Evolutionary conservation across 2,329 filamentous ascomycete genomes (phyloP).

Genomic region (Fusarium succisae): DNA sequence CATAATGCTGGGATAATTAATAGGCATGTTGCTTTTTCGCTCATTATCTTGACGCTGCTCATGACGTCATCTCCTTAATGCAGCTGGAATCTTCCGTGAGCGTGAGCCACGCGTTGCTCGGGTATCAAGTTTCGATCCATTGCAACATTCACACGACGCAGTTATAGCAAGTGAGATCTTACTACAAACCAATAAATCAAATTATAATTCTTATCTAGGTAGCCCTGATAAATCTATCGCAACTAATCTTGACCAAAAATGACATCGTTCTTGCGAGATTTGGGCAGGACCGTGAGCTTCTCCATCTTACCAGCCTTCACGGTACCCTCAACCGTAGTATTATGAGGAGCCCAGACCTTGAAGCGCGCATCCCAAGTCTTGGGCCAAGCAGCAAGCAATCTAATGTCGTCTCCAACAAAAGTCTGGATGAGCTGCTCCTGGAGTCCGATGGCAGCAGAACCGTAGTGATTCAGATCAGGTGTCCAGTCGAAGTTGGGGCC

Average conservation of each 20-base stretch:
- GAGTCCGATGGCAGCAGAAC: slow-evolving; percentile 1
- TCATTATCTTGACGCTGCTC: not conserved
- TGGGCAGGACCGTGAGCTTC: not conserved
- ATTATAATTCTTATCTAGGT: not conserved
- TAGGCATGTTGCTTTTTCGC: not conserved
- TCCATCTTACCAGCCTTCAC: not conserved
- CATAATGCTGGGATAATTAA: not conserved
- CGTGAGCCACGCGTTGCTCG: not conserved
- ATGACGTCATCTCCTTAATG: not conserved
- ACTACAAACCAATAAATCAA: fast-evolving
- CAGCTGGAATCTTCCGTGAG: not conserved
- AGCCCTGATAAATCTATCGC: no score
- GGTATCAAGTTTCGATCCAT: fast-evolving
- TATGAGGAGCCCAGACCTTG: slow-evolving; percentile 1
- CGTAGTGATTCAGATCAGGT: slow-evolving; percentile 1
- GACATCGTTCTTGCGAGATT: not conserved
- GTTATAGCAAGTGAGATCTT: not conserved
- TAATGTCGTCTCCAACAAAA: not conserved
- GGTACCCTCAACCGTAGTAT: not conserved
- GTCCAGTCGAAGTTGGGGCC: slow-evolving; percentile 6
- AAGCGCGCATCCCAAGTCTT: not conserved
- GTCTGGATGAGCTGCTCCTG: slow-evolving; percentile 15
- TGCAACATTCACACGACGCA: no score
- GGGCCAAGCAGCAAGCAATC: slow-evolving; percentile 3
- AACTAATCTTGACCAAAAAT: not conserved